Conservation (phyloP, 2,329 filamentous ascomycete species). For the Cladosporium sp. region DNA sequence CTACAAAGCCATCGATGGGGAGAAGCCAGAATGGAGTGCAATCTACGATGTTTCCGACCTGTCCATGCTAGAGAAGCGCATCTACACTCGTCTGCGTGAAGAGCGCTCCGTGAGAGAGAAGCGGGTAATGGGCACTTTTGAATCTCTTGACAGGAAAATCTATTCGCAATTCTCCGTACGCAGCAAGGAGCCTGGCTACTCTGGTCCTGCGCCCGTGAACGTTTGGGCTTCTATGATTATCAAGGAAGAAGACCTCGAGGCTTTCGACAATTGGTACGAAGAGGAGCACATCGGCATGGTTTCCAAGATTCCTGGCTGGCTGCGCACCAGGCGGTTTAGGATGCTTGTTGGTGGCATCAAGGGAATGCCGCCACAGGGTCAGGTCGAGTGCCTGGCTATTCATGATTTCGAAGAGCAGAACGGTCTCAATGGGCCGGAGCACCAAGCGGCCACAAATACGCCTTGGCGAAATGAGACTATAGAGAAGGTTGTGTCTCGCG, state of each 20-base stretch:
- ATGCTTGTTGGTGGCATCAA: slow-evolving; percentile 63
- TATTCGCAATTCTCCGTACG: slow-evolving; percentile 62
- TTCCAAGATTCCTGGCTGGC: slow-evolving; percentile 74
- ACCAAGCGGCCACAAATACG: slow-evolving; percentile 61
- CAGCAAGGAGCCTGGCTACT: slow-evolving; percentile 33
- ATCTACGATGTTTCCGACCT: slow-evolving; percentile 80
- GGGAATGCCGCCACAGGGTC: slow-evolving; percentile 44
- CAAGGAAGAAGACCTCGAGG: slow-evolving; percentile 58
- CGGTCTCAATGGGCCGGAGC: slow-evolving; percentile 64
- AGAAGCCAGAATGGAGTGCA: slow-evolving; percentile 70
- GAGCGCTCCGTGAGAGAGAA: slow-evolving; percentile 49
- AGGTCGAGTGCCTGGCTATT: slow-evolving; percentile 62
- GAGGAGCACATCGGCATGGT: slow-evolving; percentile 74
- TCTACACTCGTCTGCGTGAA: slow-evolving; percentile 67
- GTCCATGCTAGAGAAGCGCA: slow-evolving; percentile 66
- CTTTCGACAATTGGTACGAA: slow-evolving; percentile 68
- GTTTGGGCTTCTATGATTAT: slow-evolving; percentile 29
- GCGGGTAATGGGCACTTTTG: slow-evolving; percentile 59
- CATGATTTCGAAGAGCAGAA: slow-evolving; percentile 72
- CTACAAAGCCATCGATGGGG: slow-evolving; percentile 67
- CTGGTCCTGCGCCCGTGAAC: slow-evolving; percentile 29
- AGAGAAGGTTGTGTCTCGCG: slow-evolving; percentile 57
- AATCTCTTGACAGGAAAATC: slow-evolving; percentile 69
- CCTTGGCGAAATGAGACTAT: slow-evolving; percentile 62
- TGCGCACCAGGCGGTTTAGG: slow-evolving; percentile 69